Percentiles rank a stretch among this genome's conserved stretches.
phyloP scores from a whole-genome alignment of 331 rosid species.

The Cydonia oblonga region DNA sequence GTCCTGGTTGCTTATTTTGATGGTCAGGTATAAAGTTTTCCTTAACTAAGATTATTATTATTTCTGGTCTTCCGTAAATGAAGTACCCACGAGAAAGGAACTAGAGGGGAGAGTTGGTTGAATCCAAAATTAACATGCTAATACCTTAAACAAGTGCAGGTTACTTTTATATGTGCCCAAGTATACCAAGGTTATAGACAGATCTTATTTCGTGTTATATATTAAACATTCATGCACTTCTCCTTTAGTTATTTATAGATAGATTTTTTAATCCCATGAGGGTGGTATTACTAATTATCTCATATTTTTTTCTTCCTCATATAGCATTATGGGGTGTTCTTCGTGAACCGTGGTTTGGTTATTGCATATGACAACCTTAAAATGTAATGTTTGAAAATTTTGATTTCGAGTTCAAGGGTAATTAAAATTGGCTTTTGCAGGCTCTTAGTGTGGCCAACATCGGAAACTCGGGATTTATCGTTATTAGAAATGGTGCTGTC shows the following conservation, averaged over 20 bases:
- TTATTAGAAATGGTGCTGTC: slow-evolving; percentile 48
- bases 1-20: slow-evolving; percentile 54
- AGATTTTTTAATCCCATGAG: not conserved
- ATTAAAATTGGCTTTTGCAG: slow-evolving; percentile 25
- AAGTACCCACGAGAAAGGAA: not conserved
- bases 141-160: not conserved
- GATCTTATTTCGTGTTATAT: not conserved
- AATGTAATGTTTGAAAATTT: not conserved
- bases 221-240: not conserved
- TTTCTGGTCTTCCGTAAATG: not conserved
- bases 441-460: slow-evolving; percentile 61
- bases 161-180: not conserved
- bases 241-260: not conserved
- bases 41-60: not conserved
- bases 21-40: slow-evolving; percentile 46
- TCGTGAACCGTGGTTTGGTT: not conserved
- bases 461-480: slow-evolving; percentile 60
- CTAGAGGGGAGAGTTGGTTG: not conserved
- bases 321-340: not conserved
- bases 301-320: not conserved
- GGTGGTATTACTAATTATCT: not conserved
- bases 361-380: not conserved
- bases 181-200: not conserved
- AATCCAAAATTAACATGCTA: not conserved
- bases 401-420: slow-evolving; percentile 1